A percentile compares a stretch with the other conserved stretches of the same genome.
These are phyloP conservation scores for Exobasidium rhododendri DNA, from an alignment of 1,284 basidiomycete species.

Conservation along the genomic window DNA sequence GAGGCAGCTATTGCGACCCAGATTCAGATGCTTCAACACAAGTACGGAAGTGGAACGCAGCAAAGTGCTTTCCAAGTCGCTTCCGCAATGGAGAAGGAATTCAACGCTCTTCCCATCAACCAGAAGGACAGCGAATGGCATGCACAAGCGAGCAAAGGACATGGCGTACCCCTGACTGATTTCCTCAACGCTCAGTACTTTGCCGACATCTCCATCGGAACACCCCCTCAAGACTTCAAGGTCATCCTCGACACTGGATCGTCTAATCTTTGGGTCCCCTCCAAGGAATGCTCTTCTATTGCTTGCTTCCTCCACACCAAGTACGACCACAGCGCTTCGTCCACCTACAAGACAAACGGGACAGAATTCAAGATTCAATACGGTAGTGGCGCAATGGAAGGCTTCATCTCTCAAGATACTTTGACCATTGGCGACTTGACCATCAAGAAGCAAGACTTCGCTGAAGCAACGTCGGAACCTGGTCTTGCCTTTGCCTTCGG, in stretches of 20 bases:
- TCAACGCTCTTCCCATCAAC: slow-evolving; percentile 56
- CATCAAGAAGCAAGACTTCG: slow-evolving; percentile 81
- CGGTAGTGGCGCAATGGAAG: slow-evolving; percentile 94
- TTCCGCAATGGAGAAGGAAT: slow-evolving; percentile 63
- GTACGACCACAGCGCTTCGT: slow-evolving; percentile 77
- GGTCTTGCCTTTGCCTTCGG: slow-evolving; percentile 82
- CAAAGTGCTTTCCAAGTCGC: slow-evolving; percentile 44
- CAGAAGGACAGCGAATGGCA: slow-evolving; percentile 32
- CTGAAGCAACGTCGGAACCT: slow-evolving; percentile 93
- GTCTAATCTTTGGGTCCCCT: slow-evolving; percentile 91
- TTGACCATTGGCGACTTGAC: slow-evolving; percentile 79
- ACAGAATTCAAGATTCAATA: slow-evolving; percentile 89
- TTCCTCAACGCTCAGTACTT: slow-evolving; percentile 99
- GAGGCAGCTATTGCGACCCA: slow-evolving; percentile 65
- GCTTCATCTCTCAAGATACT: slow-evolving; percentile 83
- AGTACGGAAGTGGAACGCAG: slow-evolving; percentile 46
- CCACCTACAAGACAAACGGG: slow-evolving; percentile 88
- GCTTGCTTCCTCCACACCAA: slow-evolving; percentile 96
- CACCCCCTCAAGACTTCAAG: slow-evolving; percentile 71
- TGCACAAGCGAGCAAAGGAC: slow-evolving; percentile 66
- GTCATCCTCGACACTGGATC: slow-evolving; percentile 83
- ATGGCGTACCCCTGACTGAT: slow-evolving; percentile 85
- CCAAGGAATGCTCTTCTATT: slow-evolving; percentile 82
- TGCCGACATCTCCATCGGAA: slow-evolving; percentile 78
- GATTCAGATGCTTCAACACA: slow-evolving; percentile 56